phyloP scores from a whole-genome alignment of 441 rosid genomes.

The Gossypium davidsonii region DNA sequence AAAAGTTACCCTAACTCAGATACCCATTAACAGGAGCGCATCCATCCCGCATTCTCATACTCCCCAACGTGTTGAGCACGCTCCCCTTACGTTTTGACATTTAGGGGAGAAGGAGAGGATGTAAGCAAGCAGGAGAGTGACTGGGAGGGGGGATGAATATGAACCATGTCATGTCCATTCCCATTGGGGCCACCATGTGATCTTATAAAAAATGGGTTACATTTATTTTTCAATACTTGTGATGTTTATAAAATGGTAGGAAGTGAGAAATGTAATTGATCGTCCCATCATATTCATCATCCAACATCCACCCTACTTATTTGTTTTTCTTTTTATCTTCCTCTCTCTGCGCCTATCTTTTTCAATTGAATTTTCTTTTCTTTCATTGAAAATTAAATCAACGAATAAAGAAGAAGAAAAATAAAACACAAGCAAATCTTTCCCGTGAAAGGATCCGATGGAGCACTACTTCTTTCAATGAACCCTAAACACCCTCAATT shows the following conservation, averaged over 20 bases:
- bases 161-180: conserved; percentile 27
- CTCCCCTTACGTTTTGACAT: background rate
- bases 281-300: conserved; percentile 38
- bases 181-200: conserved; percentile 44
- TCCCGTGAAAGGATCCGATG: conserved; percentile 25
- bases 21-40: background rate
- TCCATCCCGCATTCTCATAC: background rate
- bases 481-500: background rate
- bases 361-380: background rate
- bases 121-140: background rate
- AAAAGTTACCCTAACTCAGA: background rate
- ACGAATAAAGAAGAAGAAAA: conserved; percentile 12
- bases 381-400: background rate
- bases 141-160: conserved; percentile 10
- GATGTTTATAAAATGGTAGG: background rate
- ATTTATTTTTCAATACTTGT: background rate
- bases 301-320: background rate
- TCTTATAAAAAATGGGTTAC: background rate
- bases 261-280: conserved; percentile 11
- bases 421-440: conserved; percentile 1
- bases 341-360: background rate
- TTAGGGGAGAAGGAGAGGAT: background rate
- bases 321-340: background rate
- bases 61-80: background rate
- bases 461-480: background rate